Evolutionary conservation across 345 rosid species (phyloP).

Genomic region (Ceriops decandra): DNA sequence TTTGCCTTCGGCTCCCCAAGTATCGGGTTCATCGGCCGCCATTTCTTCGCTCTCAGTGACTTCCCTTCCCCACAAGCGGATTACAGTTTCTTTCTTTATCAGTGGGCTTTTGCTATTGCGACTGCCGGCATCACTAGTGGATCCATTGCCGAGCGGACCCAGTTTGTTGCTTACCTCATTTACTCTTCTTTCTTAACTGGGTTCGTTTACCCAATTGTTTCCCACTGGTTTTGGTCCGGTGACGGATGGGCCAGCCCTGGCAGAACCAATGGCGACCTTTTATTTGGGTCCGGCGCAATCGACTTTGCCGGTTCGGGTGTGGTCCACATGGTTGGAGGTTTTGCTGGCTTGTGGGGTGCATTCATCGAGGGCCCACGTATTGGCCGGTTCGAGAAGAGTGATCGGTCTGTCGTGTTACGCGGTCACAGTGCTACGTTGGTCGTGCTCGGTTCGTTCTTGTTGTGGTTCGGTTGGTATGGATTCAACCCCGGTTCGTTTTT

Average conservation of each 20-base stretch:
- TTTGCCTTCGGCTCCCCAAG: conserved; percentile 25
- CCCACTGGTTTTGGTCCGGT: conserved; percentile 63
- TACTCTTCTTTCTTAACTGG: conserved; percentile 65
- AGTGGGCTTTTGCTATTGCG: conserved; percentile 65
- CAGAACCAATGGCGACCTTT: conserved; percentile 23
- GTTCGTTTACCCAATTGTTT: conserved; percentile 54
- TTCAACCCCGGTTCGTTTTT: conserved; percentile 41
- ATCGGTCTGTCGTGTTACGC: conserved; percentile 27
- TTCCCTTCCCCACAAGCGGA: conserved; percentile 19
- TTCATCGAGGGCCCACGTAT: conserved; percentile 39
- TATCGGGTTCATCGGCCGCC: conserved; percentile 28
- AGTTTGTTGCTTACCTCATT: conserved; percentile 58
- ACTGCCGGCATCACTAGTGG: conserved; percentile 63
- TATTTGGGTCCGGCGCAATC: conserved; percentile 46
- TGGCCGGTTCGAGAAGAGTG: conserved; percentile 30
- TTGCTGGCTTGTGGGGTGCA: conserved; percentile 49
- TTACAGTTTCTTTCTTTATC: conserved; percentile 55
- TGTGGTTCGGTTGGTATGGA: conserved; percentile 47
- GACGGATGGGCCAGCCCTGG: conserved; percentile 65
- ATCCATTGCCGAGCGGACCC: conserved; percentile 71
- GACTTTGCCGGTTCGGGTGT: conserved; percentile 47
- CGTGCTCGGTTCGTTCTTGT: conserved; percentile 31
- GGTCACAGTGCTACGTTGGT: conserved; percentile 42
- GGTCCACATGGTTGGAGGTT: conserved; percentile 45
- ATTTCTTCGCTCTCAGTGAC: conserved; percentile 21